Evolutionary conservation across 345 rosid species (phyloP).

Genomic region (Turnera subulata): DNA sequence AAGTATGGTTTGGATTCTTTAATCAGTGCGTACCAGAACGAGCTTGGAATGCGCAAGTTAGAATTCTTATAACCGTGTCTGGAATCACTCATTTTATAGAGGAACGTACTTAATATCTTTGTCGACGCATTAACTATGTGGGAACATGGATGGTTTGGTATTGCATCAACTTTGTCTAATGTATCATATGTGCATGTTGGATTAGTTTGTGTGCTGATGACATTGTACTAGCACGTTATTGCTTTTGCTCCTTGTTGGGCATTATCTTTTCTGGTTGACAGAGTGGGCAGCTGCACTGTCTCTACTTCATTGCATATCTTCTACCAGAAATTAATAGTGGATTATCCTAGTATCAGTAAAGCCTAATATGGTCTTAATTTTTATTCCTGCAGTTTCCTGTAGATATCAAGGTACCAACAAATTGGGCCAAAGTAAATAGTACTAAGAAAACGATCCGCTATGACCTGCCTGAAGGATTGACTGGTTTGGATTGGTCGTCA

Average conservation of each 20-base stretch:
- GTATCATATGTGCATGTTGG: too few species aligned
- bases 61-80: conserved; percentile 55
- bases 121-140: too few species aligned
- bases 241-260: too few species aligned
- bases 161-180: too few species aligned
- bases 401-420: conserved; percentile 63
- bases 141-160: too few species aligned
- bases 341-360: too few species aligned
- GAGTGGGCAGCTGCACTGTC: too few species aligned
- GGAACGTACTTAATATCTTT: conserved; percentile 40
- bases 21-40: conserved; percentile 41
- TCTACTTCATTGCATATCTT: too few species aligned
- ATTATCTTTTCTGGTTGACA: too few species aligned
- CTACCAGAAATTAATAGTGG: too few species aligned
- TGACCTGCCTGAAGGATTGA: conserved; percentile 80
- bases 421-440: conserved; percentile 83
- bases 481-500: conserved; percentile 65
- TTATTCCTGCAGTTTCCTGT: conserved; percentile 54
- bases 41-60: conserved; percentile 43
- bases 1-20: conserved; percentile 55
- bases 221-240: too few species aligned
- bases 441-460: conserved; percentile 84
- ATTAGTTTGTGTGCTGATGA: too few species aligned
- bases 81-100: conserved; percentile 67
- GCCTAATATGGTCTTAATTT: conserved; percentile 15